These are phyloP conservation scores for Gamarada debralockiae DNA, from an alignment of 495 filamentous ascomycete genomes.

Conservation along the genomic window DNA sequence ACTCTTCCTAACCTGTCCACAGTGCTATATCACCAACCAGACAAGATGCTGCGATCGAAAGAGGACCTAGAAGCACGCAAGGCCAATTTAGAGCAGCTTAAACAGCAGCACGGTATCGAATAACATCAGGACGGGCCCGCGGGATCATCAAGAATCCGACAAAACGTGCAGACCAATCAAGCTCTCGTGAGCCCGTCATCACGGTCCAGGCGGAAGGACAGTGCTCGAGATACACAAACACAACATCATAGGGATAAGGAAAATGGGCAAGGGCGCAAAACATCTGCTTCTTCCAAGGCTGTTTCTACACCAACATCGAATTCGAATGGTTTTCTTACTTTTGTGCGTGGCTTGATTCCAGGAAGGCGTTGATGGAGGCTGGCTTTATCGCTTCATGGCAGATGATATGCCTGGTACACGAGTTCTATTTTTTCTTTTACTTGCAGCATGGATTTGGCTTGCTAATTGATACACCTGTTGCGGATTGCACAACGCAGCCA, in stretches of 20 bases:
- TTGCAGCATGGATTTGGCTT: not conserved
- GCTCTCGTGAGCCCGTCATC: conserved; percentile 22
- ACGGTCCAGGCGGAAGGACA: conserved; percentile 15
- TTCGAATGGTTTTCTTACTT: conserved; percentile 10
- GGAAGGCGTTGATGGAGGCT: conserved; percentile 10
- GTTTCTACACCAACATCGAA: not conserved
- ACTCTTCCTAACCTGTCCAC: conserved; percentile 7
- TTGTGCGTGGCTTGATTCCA: conserved; percentile 10
- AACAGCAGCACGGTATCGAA: conserved; percentile 97
- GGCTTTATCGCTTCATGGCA: too few relatives aligned
- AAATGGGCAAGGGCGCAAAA: conserved; percentile 1
- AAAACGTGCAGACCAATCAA: conserved; percentile 5
- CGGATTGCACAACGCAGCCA: too few relatives aligned
- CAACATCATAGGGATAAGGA: not conserved
- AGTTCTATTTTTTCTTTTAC: not conserved
- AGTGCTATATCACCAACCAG: conserved; percentile 98
- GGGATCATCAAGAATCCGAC: conserved; percentile 27
- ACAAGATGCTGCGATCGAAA: conserved; percentile 89
- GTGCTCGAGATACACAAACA: not conserved
- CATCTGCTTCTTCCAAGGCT: not conserved
- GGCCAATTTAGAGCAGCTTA: conserved; percentile 95
- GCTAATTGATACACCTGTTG: not conserved
- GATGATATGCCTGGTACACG: too few relatives aligned
- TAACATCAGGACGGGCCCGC: conserved; percentile 68
- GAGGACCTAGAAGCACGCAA: conserved; percentile 91